phyloP scores from a whole-genome alignment of 768 basidiomycete species.

The Royoungia palumana region DNA sequence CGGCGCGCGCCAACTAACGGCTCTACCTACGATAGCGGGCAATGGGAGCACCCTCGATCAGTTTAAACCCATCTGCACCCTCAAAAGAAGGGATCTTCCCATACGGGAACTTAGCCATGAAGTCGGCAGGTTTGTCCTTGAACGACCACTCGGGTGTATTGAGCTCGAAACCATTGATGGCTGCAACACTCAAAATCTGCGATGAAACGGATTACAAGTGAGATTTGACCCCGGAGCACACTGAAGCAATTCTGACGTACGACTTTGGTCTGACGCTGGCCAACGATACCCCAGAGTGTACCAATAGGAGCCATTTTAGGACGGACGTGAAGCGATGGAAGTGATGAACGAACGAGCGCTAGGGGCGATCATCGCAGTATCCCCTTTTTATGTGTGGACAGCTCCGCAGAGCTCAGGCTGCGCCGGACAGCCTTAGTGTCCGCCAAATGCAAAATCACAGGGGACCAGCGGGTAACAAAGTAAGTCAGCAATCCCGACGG shows the following conservation, averaged over 20 bases:
- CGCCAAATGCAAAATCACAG: no score
- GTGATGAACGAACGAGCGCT: no score
- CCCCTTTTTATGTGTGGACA: no score
- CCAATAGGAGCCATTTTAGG: background rate
- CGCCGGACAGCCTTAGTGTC: no score
- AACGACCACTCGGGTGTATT: conserved; percentile 1
- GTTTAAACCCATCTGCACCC: conserved; percentile 5
- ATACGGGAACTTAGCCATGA: conserved; percentile 9
- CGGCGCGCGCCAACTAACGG: conserved; percentile 8
- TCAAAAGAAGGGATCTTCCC: conserved; percentile 12
- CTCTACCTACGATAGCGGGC: conserved; percentile 7
- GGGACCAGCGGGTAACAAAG: no score
- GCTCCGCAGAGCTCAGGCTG: no score
- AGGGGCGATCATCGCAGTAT: no score
- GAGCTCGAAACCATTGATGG: conserved; percentile 7
- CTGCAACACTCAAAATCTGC: conserved; percentile 8
- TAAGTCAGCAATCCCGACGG: no score
- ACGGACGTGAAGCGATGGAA: no score
- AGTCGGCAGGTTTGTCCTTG: conserved; percentile 7
- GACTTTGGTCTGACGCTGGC: background rate
- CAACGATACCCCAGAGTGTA: background rate
- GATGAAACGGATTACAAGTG: background rate
- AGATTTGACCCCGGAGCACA: background rate
- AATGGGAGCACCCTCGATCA: conserved; percentile 9
- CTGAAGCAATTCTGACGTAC: background rate